These are phyloP conservation scores for Amoeboaphelidium protococcarum DNA, from an alignment of 371 early-diverging fungal species.

Conservation along the genomic window DNA sequence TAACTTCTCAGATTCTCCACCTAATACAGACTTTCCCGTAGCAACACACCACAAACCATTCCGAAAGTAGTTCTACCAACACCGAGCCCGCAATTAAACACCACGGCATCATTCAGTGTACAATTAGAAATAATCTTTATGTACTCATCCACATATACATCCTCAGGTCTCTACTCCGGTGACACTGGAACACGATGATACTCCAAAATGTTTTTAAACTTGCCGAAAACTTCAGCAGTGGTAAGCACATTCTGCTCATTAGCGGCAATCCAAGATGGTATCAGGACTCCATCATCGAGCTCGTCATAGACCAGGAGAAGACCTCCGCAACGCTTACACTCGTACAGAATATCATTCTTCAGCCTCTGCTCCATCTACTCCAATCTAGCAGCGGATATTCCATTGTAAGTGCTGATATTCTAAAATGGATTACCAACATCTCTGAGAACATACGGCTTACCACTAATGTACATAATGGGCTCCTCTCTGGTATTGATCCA, in stretches of 20 bases:
- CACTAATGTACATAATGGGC: constrained; percentile 30
- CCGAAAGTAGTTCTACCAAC: constrained; percentile 36
- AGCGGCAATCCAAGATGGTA: constrained; percentile 33
- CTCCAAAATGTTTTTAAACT: constrained; percentile 18
- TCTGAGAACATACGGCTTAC: constrained; percentile 36
- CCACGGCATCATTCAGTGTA: constrained; percentile 23
- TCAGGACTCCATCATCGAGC: constrained; percentile 23
- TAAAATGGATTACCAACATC: constrained; percentile 26
- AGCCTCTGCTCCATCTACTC: constrained; percentile 38
- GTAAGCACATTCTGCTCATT: constrained; percentile 30
- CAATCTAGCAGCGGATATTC: constrained; percentile 29
- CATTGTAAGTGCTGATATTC: constrained; percentile 33
- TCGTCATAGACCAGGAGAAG: constrained; percentile 42
- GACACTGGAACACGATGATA: constrained; percentile 34
- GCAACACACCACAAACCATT: constrained; percentile 27
- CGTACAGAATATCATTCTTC: constrained; percentile 32
- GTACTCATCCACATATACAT: constrained; percentile 36
- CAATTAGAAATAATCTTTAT: constrained; percentile 19
- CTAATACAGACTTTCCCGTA: too few relatives aligned
- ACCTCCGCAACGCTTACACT: constrained; percentile 20
- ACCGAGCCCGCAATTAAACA: constrained; percentile 48
- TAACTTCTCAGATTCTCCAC: too few relatives aligned
- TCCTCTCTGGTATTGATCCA: constrained; percentile 48
- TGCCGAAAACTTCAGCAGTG: constrained; percentile 14
- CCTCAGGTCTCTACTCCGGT: constrained; percentile 35